Evolutionary conservation across 495 filamentous ascomycete species (phyloP), one percentile per base, ranked within the genome.

Genomic region (Bathelium albidoporum): DNA sequence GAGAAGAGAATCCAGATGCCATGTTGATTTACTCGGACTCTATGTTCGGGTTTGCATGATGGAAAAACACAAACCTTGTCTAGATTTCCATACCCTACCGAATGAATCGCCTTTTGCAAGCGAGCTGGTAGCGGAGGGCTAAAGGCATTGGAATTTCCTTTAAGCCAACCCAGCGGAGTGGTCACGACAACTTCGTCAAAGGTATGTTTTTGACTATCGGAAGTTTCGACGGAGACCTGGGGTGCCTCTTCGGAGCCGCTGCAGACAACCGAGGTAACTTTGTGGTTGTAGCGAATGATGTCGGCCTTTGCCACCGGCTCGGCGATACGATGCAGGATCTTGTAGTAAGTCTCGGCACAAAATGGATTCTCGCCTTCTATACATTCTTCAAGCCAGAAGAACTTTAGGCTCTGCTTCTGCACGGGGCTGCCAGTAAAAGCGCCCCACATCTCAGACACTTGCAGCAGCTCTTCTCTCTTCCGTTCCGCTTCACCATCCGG

Each of bases 381-480:
- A 64, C 88, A 91, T 75, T 97, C 91, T 74, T 98, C 94, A n/a
- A 98, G 71, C 81, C 87, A 93, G 69, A 97, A 95, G 75, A 90
- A 96, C 71, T 87, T 94, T 61, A 98, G 71, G 73, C 91, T 95
- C 69, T 98, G 94, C 49, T 73, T 82, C 61, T 82, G 78, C 49
- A 96, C 80, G 20, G 83, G 80, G 53, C 88, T 89, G 11, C 94
- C 94, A 24, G 96, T 87, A 73, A 94, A 95, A 2, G 85, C 83
- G 1, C 93, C 93, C 94, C 94, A 98, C 60, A 89, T 79, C 61
- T 86, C 82, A 22, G 85, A 81, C 70, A 89, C 77, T 61, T 89
- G 81, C 16, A 91, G 72, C 0, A 90, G 72, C 1, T 78, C 69
- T 45, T 82, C 77, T 58, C 83, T 79, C 63, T 80, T 80, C 18